A percentile compares a stretch with the other conserved stretches of the same genome.
Evolutionary conservation across 1,139 yeast species (phyloP).

Genomic region (Lodderomyces pseudojiufengensis): DNA sequence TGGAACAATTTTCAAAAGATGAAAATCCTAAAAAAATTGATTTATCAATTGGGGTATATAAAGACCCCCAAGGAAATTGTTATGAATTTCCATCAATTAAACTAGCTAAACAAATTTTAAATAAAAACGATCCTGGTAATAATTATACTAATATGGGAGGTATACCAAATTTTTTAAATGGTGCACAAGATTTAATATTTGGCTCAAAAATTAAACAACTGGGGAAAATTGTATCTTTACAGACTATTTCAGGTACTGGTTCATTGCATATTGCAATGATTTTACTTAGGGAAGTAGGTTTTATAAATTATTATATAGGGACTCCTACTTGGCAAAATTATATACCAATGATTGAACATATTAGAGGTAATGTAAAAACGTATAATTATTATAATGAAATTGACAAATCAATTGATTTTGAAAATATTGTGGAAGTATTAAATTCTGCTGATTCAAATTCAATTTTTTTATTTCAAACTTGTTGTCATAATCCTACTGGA

Average conservation of each 20-base stretch:
- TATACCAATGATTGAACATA: slow-evolving; percentile 31
- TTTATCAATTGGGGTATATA: slow-evolving; percentile 44
- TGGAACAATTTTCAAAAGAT: slow-evolving; percentile 27
- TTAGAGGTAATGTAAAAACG: slow-evolving; percentile 24
- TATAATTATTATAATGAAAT: slow-evolving; percentile 28
- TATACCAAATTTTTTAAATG: slow-evolving; percentile 32
- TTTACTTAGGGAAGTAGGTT: slow-evolving; percentile 29
- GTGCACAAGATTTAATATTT: slow-evolving; percentile 36
- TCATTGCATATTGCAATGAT: slow-evolving; percentile 38
- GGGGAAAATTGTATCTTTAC: slow-evolving; percentile 34
- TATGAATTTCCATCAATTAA: slow-evolving; percentile 38
- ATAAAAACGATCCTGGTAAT: slow-evolving; percentile 39
- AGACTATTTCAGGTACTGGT: slow-evolving; percentile 45
- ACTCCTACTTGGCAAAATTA: slow-evolving; percentile 43
- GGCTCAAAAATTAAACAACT: slow-evolving; percentile 24
- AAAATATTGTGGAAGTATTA: slow-evolving; percentile 24
- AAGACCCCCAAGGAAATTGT: slow-evolving; percentile 33
- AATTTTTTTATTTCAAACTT: slow-evolving; percentile 70
- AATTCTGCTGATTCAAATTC: slow-evolving; percentile 28
- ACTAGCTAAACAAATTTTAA: slow-evolving; percentile 31
- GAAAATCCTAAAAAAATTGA: slow-evolving; percentile 32
- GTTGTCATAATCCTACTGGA: slow-evolving; percentile 97
- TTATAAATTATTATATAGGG: slow-evolving; percentile 32
- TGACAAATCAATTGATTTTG: slow-evolving; percentile 26
- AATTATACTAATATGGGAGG: slow-evolving; percentile 44